Evolutionary conservation across 1,139 yeast species (phyloP).

Genomic region (Geotrichum reessii): DNA sequence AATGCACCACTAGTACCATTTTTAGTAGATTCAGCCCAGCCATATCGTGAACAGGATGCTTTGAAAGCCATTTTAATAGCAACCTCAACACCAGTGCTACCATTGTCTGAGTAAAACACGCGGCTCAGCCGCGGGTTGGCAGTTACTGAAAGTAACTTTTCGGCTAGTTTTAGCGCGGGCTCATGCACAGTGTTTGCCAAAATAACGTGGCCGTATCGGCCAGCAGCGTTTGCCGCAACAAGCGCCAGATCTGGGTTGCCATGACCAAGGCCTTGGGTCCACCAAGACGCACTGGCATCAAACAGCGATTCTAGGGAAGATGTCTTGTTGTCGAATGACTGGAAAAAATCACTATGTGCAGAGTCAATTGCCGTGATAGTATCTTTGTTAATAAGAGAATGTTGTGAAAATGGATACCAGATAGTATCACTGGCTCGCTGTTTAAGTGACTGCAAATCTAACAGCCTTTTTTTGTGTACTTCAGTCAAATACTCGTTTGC

Average conservation of each 20-base stretch:
- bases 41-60: constrained; percentile 25
- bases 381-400: constrained; percentile 21
- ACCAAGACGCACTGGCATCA: constrained; percentile 34
- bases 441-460: constrained; percentile 22
- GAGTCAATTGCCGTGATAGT: constrained; percentile 29
- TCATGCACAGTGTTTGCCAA: constrained; percentile 29
- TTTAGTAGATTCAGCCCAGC: constrained; percentile 19
- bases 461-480: constrained; percentile 20
- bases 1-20: not conserved
- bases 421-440: constrained; percentile 24
- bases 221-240: constrained; percentile 31
- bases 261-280: constrained; percentile 33
- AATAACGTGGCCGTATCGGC: constrained; percentile 32
- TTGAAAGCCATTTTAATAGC: constrained; percentile 32
- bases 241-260: constrained; percentile 28
- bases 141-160: constrained; percentile 20
- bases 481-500: constrained; percentile 18
- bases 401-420: constrained; percentile 34
- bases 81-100: constrained; percentile 32
- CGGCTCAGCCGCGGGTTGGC: constrained; percentile 24
- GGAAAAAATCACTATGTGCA: constrained; percentile 28
- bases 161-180: constrained; percentile 30
- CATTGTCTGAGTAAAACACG: constrained; percentile 31
- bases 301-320: constrained; percentile 22
- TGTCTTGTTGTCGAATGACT: constrained; percentile 14